phyloP scores from a whole-genome alignment of 2,329 filamentous ascomycete genomes.

The Domatiomyces globalis region DNA sequence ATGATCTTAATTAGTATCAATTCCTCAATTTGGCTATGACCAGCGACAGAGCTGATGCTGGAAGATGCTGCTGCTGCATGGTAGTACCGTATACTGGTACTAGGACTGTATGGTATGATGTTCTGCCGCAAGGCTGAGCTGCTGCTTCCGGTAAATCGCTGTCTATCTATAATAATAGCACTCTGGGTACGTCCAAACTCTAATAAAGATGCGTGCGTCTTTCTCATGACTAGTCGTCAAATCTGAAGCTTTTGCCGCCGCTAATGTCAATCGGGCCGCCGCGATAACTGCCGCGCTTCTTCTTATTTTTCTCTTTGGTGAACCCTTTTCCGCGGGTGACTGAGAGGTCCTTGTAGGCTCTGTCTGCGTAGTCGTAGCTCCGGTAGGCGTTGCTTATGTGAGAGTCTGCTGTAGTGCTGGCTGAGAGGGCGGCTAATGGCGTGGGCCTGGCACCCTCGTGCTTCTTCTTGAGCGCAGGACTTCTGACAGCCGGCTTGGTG shows the following conservation, averaged over 20 bases:
- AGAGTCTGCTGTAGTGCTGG: conserved; percentile 53
- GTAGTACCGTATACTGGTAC: no score
- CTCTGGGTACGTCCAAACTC: background rate
- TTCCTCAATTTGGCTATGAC: no score
- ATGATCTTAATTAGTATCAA: no score
- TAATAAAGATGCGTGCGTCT: no score
- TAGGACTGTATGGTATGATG: no score
- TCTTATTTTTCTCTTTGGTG: conserved; percentile 99
- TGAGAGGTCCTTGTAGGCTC: conserved; percentile 74
- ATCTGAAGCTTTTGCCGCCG: conserved; percentile 78
- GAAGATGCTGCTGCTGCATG: no score
- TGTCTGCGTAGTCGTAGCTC: conserved; percentile 74
- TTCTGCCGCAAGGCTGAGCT: no score
- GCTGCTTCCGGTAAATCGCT: no score
- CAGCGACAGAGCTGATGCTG: no score
- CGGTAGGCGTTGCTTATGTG: conserved; percentile 70
- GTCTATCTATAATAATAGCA: no score
- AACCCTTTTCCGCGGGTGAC: conserved; percentile 92
- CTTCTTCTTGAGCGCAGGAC: conserved; percentile 20
- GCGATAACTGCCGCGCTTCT: conserved; percentile 78
- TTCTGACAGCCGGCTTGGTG: background rate
- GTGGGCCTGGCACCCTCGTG: conserved; percentile 44
- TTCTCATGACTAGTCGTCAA: conserved; percentile 85
- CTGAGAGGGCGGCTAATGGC: conserved; percentile 63
- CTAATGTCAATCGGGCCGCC: conserved; percentile 76